A percentile compares a stretch with the other conserved stretches of the same genome.
phyloP scores from a whole-genome alignment of 257 asterid genomes.

The Dorcoceras hygrometricum region DNA sequence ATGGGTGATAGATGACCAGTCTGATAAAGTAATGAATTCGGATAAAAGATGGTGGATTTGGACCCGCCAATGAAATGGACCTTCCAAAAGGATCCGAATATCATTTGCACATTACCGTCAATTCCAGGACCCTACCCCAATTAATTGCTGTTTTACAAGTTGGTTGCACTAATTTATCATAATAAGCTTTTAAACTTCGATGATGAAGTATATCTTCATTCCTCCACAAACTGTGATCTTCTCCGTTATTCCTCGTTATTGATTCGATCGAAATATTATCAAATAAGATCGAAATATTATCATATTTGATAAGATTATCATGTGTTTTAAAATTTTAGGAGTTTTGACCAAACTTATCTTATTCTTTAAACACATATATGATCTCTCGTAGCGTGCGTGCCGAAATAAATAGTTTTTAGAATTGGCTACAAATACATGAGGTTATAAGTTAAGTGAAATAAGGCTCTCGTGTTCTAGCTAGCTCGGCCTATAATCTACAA shows the following conservation, averaged over 20 bases:
- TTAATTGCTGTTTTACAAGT: neutral
- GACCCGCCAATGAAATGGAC: neutral
- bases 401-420: too few species aligned
- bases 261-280: neutral
- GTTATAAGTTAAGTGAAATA: too few species aligned
- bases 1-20: neutral
- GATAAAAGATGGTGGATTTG: neutral
- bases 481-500: too few species aligned
- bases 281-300: too few species aligned
- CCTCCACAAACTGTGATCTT: neutral
- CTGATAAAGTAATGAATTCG: neutral
- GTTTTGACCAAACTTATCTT: too few species aligned
- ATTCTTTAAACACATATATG: too few species aligned
- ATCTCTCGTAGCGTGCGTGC: too few species aligned
- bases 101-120: neutral
- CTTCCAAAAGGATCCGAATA: neutral
- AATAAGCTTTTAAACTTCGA: neutral
- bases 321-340: too few species aligned
- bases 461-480: too few species aligned
- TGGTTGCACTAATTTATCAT: neutral
- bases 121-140: neutral
- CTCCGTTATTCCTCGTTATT: neutral
- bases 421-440: too few species aligned
- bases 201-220: neutral
- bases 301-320: too few species aligned